These are phyloP conservation scores for Mycena albidolilacea DNA, from an alignment of 768 basidiomycete genomes.

Conservation along the genomic window DNA sequence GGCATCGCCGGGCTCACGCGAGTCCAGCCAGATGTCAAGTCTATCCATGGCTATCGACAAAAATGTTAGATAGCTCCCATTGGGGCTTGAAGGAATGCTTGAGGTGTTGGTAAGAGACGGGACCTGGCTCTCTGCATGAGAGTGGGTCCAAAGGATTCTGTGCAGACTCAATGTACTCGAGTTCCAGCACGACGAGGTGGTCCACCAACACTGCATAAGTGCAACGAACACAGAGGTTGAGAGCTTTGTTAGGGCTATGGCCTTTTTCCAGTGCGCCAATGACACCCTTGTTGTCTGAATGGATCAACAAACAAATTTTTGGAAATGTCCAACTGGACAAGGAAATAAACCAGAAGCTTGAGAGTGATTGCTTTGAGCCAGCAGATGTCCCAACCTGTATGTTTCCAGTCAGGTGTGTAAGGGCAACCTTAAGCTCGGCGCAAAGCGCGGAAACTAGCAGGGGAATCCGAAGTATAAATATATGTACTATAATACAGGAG, in stretches of 20 bases:
- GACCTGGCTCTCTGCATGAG: constrained; percentile 40
- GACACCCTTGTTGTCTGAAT: constrained; percentile 33
- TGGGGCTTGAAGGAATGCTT: constrained; percentile 21
- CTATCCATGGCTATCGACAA: constrained; percentile 16
- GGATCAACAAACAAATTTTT: constrained; percentile 1
- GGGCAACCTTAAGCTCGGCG: no score
- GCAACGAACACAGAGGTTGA: constrained; percentile 38
- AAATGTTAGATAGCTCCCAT: background rate
- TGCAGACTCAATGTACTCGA: constrained; percentile 37
- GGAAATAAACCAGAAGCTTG: constrained; percentile 21
- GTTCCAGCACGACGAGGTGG: constrained; percentile 15
- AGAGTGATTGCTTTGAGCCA: constrained; percentile 44
- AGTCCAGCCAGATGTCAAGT: background rate
- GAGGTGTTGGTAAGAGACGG: background rate
- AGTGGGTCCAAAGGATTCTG: constrained; percentile 41
- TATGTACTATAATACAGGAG: no score
- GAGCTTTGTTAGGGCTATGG: constrained; percentile 12
- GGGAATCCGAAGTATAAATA: no score
- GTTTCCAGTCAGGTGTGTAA: constrained; percentile 39
- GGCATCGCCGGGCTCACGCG: constrained; percentile 5
- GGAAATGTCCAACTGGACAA: constrained; percentile 16
- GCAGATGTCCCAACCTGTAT: constrained; percentile 40
- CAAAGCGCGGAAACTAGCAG: no score
- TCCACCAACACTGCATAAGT: constrained; percentile 12
- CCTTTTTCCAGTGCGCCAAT: constrained; percentile 24